phyloP scores from a whole-genome alignment of 805 yeast genomes.

The Kazachstania martiniae region DNA sequence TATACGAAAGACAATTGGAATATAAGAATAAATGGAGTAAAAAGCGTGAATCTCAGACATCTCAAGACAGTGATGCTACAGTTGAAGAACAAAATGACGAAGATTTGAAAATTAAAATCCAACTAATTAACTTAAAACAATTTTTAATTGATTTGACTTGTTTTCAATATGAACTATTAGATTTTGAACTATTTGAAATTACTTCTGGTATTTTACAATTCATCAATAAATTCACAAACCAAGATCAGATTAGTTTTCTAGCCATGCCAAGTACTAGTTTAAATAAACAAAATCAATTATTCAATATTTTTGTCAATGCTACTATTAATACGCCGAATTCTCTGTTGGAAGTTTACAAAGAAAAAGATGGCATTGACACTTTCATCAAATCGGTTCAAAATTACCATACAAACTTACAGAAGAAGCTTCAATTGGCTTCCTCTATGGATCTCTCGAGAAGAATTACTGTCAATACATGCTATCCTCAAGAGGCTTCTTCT shows the following conservation, averaged over 20 bases:
- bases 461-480: conserved; percentile 4
- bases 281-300: conserved; percentile 14
- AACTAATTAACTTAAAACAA: conserved; percentile 38
- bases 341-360: conserved; percentile 17
- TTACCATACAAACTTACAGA: conserved; percentile 17
- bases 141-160: conserved; percentile 39
- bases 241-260: conserved; percentile 24
- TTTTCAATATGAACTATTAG: conserved; percentile 35
- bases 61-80: conserved; percentile 20
- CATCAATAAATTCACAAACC: conserved; percentile 22
- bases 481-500: conserved; percentile 3
- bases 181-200: conserved; percentile 23
- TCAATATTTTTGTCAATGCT: conserved; percentile 18
- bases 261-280: conserved; percentile 16
- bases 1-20: conserved; percentile 24
- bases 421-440: conserved; percentile 19
- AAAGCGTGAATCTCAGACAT: conserved; percentile 15
- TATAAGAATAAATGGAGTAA: conserved; percentile 16
- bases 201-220: conserved; percentile 24
- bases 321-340: conserved; percentile 17
- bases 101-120: conserved; percentile 24
- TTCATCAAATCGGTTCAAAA: conserved; percentile 16
- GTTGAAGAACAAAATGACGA: conserved; percentile 23
- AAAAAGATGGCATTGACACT: conserved; percentile 13
- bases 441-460: conserved; percentile 17